A percentile compares a stretch with the other conserved stretches of the same genome.
Evolutionary conservation across 768 basidiomycete species (phyloP).

Genomic region (Lactarius hengduanensis): DNA sequence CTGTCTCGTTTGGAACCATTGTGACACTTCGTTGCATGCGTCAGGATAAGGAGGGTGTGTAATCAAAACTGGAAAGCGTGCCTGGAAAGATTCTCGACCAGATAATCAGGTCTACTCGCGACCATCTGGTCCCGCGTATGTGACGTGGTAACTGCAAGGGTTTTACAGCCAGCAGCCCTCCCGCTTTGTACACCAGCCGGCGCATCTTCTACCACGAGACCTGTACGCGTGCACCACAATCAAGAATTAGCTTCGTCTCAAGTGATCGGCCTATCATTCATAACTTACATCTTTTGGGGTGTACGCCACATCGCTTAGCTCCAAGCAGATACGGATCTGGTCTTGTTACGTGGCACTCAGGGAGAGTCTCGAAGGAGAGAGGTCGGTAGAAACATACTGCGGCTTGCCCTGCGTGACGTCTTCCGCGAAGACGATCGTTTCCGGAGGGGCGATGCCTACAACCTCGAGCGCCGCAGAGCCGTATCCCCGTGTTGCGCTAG

Average conservation of each 20-base stretch:
- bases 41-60: not conserved
- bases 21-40: conserved; percentile 29
- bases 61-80: conserved; percentile 33
- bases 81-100: conserved; percentile 74
- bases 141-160: conserved; percentile 79
- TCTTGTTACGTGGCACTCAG: conserved; percentile 35
- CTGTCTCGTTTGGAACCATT: conserved; percentile 37
- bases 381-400: conserved; percentile 39
- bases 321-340: conserved; percentile 93
- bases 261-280: not conserved
- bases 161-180: conserved; percentile 77
- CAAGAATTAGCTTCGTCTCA: conserved; percentile 7
- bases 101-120: conserved; percentile 59
- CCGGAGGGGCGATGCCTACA: conserved; percentile 65
- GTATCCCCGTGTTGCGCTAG: conserved; percentile 77
- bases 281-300: conserved; percentile 54
- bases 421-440: conserved; percentile 79
- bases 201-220: conserved; percentile 90
- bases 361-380: not conserved
- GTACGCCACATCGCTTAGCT: conserved; percentile 65
- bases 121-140: conserved; percentile 70
- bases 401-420: conserved; percentile 85
- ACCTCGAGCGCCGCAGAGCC: conserved; percentile 67
- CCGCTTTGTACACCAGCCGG: conserved; percentile 83
- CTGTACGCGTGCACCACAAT: conserved; percentile 36